These are phyloP conservation scores for Aristolochia contorta DNA, from an alignment of 164 flowering plant species.

Conservation along the genomic window DNA sequence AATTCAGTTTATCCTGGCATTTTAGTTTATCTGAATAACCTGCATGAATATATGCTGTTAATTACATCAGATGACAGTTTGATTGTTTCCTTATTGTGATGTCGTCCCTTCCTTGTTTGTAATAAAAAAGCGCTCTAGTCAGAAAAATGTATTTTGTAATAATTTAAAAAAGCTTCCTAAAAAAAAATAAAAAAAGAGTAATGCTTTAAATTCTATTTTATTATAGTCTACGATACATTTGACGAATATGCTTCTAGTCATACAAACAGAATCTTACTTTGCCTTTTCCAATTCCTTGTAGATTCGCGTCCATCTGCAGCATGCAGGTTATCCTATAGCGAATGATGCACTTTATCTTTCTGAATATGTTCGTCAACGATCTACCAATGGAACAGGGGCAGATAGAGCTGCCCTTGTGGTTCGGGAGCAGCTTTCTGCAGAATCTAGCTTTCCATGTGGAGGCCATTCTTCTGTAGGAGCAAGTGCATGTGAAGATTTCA, in stretches of 20 bases:
- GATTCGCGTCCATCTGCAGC: constrained; percentile 87
- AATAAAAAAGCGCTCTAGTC: too few species aligned
- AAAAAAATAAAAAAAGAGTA: too few species aligned
- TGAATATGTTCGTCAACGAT: constrained; percentile 27
- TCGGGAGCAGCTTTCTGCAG: constrained; percentile 9
- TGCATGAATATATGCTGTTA: too few species aligned
- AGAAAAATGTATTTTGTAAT: too few species aligned
- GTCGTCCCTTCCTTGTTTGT: too few species aligned
- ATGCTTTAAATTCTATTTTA: too few species aligned
- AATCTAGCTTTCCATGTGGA: constrained; percentile 7
- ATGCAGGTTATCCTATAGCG: constrained; percentile 83
- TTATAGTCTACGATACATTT: not conserved
- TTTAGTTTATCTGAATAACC: too few species aligned
- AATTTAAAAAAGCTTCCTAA: too few species aligned
- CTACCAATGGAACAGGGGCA: constrained; percentile 37
- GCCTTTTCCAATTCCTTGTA: constrained; percentile 9
- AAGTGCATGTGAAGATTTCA: constrained; percentile 34
- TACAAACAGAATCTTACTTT: constrained; percentile 1
- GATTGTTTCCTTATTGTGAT: too few species aligned
- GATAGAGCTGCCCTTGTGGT: constrained; percentile 31
- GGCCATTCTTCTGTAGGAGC: constrained; percentile 15
- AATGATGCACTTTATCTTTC: constrained; percentile 76
- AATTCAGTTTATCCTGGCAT: too few species aligned
- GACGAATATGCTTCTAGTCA: not conserved
- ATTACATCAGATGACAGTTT: too few species aligned